Percentiles rank a stretch among this genome's conserved stretches.
Conservation (phyloP, 768 basidiomycete species). For the Glaciozyma martinii region DNA sequence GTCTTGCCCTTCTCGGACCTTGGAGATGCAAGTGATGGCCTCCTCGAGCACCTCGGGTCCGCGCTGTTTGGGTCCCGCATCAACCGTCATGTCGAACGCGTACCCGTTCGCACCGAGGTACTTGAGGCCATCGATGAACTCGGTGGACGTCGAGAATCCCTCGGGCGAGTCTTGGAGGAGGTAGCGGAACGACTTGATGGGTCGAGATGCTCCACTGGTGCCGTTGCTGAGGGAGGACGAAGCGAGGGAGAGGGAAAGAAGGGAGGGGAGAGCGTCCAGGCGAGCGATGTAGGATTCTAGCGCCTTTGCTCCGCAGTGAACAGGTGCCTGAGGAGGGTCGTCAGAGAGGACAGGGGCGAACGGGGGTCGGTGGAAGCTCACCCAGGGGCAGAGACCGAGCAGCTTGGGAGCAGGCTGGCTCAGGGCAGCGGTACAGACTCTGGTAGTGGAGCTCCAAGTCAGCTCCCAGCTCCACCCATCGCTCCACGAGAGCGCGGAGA, state of each 20-base stretch:
- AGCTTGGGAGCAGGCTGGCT: neutral
- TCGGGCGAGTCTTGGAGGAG: conserved; percentile 22
- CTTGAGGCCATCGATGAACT: conserved; percentile 16
- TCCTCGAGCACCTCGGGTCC: conserved; percentile 24
- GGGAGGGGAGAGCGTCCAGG: conserved; percentile 8
- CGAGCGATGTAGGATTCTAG: conserved; percentile 9
- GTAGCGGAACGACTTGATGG: conserved; percentile 21
- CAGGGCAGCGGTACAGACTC: conserved; percentile 14
- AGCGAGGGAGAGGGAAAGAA: neutral
- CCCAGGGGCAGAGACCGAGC: conserved; percentile 26
- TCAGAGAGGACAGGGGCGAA: neutral
- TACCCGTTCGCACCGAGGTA: conserved; percentile 14
- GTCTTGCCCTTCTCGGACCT: conserved; percentile 11
- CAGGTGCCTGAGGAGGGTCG: conserved; percentile 3
- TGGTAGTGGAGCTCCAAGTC: neutral
- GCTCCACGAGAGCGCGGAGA: neutral
- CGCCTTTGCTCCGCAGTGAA: conserved; percentile 11
- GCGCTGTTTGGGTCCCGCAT: conserved; percentile 10
- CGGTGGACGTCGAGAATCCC: conserved; percentile 12
- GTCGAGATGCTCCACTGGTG: neutral
- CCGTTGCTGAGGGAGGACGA: neutral
- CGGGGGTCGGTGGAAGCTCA: neutral
- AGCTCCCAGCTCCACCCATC: neutral
- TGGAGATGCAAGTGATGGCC: conserved; percentile 18
- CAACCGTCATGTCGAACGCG: conserved; percentile 28